Conservation (phyloP, 2,329 filamentous ascomycete species). For the Phialophora expanda region DNA sequence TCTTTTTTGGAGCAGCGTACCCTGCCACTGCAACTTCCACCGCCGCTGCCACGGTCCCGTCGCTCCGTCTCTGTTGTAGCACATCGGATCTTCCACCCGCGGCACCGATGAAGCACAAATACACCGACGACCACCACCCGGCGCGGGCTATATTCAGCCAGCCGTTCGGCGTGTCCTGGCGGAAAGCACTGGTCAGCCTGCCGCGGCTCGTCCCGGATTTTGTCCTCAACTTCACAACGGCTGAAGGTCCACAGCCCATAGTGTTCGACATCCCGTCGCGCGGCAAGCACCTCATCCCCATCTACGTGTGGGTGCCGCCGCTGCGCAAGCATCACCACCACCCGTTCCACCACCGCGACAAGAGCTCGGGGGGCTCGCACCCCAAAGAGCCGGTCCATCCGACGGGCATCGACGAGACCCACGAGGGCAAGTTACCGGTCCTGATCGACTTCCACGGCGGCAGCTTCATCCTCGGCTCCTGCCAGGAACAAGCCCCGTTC, state of each 20-base stretch:
- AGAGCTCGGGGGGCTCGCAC: conserved; percentile 24
- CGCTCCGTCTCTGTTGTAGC: background rate
- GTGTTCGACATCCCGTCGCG: conserved; percentile 38
- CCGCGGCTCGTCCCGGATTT: conserved; percentile 38
- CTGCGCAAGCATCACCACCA: conserved; percentile 18
- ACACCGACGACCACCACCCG: conserved; percentile 16
- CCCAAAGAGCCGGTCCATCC: conserved; percentile 21
- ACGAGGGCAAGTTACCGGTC: conserved; percentile 33
- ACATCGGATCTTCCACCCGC: background rate
- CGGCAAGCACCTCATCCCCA: conserved; percentile 36
- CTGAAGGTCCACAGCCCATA: conserved; percentile 38
- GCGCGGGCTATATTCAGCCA: conserved; percentile 18
- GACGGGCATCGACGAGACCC: conserved; percentile 18
- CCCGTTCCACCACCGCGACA: conserved; percentile 14
- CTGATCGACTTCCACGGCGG: conserved; percentile 40
- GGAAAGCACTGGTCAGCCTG: conserved; percentile 37
- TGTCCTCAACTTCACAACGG: conserved; percentile 37
- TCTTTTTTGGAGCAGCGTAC: background rate
- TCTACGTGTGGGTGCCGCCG: conserved; percentile 39
- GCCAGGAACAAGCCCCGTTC: conserved; percentile 50
- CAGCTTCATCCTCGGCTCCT: conserved; percentile 39
- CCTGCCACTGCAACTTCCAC: no score
- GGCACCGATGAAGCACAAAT: conserved; percentile 19
- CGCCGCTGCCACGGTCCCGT: background rate
- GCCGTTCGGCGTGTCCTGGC: conserved; percentile 31